Conservation (phyloP, 1,139 yeast species). For the Scheffersomyces illinoinensis region DNA sequence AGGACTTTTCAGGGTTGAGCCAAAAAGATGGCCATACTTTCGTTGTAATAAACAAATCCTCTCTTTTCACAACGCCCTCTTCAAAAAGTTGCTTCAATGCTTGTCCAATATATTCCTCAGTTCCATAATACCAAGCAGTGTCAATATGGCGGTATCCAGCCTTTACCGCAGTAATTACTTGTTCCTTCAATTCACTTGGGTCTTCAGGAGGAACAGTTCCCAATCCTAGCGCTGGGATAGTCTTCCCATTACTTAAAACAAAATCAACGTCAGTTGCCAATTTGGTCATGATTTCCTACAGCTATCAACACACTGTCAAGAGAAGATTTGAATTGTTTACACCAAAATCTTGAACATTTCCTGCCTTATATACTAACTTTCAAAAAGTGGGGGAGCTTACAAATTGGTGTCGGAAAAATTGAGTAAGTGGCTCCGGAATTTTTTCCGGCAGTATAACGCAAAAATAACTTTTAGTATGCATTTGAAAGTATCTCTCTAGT, state of each 20-base stretch:
- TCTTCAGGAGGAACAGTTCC: constrained; percentile 40
- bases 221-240: constrained; percentile 40
- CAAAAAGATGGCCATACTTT: constrained; percentile 56
- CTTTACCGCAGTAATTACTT: constrained; percentile 39
- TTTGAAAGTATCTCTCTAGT: background rate
- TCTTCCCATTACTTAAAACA: constrained; percentile 31
- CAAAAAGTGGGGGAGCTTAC: background rate
- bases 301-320: background rate
- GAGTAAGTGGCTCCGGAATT: background rate
- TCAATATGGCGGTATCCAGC: constrained; percentile 46
- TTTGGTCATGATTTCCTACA: constrained; percentile 2
- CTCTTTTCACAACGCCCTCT: constrained; percentile 51
- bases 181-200: constrained; percentile 34
- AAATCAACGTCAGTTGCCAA: constrained; percentile 27
- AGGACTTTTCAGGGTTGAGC: constrained; percentile 38
- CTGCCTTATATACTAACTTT: background rate
- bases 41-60: constrained; percentile 59
- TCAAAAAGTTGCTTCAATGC: constrained; percentile 50
- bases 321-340: too few species aligned
- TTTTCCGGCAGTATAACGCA: background rate
- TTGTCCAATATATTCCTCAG: constrained; percentile 51
- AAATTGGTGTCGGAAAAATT: background rate
- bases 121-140: constrained; percentile 51
- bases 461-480: background rate
- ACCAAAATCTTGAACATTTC: background rate